Percentiles rank a stretch among this genome's conserved stretches.
phyloP scores from a whole-genome alignment of 2,329 filamentous ascomycete species.

The Lanzia echinophila region DNA sequence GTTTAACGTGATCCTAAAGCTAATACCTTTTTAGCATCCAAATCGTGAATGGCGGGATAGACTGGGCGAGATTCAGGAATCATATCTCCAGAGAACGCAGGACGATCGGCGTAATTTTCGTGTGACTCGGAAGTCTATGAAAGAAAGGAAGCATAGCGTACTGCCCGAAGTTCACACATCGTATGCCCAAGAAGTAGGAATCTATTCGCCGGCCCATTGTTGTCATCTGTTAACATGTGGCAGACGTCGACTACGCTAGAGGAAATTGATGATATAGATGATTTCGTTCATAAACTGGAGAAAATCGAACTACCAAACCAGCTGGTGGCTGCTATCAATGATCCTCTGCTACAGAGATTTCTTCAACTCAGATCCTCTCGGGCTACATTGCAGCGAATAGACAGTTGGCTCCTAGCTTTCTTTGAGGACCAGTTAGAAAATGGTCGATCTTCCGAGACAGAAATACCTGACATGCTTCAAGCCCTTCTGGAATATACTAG shows the following conservation, averaged over 20 bases:
- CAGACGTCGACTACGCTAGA: conserved; percentile 62
- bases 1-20: background rate
- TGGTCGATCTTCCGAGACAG: conserved; percentile 43
- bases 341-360: conserved; percentile 73
- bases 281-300: conserved; percentile 67
- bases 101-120: conserved; percentile 52
- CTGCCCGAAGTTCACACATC: conserved; percentile 69
- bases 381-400: conserved; percentile 45
- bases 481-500: conserved; percentile 49
- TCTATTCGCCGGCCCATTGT: background rate
- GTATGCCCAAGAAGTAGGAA: conserved; percentile 57
- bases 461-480: conserved; percentile 48
- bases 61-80: conserved; percentile 59
- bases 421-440: conserved; percentile 47
- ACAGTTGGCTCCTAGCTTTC: conserved; percentile 52
- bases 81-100: conserved; percentile 43
- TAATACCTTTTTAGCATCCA: conserved; percentile 46
- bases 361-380: conserved; percentile 55
- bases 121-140: conserved; percentile 48
- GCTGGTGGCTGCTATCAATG: conserved; percentile 66
- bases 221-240: conserved; percentile 1
- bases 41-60: conserved; percentile 67
- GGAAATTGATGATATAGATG: conserved; percentile 65
- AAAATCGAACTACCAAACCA: conserved; percentile 77
- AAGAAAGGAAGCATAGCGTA: conserved; percentile 41